phyloP scores from a whole-genome alignment of 768 basidiomycete genomes.

The Omphalotus guepiniiformis region DNA sequence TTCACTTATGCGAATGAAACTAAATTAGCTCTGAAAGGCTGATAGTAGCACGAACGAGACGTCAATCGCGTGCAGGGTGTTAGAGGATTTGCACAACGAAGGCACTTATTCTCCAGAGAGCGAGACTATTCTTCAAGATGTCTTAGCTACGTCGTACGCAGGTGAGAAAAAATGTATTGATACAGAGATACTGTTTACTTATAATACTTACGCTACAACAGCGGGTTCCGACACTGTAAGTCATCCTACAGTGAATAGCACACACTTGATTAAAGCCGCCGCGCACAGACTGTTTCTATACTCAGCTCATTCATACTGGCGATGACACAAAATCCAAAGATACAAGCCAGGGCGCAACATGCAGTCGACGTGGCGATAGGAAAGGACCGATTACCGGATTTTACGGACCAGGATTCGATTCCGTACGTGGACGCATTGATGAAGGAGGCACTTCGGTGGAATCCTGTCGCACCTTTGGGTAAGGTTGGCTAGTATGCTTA shows the following conservation, averaged over 20 bases:
- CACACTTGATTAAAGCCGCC: neutral
- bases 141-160: conserved; percentile 5
- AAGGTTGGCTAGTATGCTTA: neutral
- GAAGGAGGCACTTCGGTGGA: conserved; percentile 21
- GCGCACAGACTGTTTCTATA: conserved; percentile 9
- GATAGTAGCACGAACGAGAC: too few species aligned
- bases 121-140: neutral
- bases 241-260: neutral
- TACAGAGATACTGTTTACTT: too few species aligned
- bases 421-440: conserved; percentile 22
- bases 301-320: conserved; percentile 17
- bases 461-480: conserved; percentile 16
- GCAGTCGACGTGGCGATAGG: conserved; percentile 24
- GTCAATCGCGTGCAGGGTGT: conserved; percentile 6
- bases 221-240: conserved; percentile 13
- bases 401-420: conserved; percentile 16
- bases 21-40: too few species aligned
- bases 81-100: conserved; percentile 2
- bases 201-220: neutral
- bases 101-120: neutral
- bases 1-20: too few species aligned
- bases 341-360: conserved; percentile 21
- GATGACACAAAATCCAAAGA: conserved; percentile 21
- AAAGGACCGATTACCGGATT: conserved; percentile 19
- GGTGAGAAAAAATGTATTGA: neutral